Conservation (phyloP, 192 early-diverging fungal genomes). For the Coemansia interrupta region DNA sequence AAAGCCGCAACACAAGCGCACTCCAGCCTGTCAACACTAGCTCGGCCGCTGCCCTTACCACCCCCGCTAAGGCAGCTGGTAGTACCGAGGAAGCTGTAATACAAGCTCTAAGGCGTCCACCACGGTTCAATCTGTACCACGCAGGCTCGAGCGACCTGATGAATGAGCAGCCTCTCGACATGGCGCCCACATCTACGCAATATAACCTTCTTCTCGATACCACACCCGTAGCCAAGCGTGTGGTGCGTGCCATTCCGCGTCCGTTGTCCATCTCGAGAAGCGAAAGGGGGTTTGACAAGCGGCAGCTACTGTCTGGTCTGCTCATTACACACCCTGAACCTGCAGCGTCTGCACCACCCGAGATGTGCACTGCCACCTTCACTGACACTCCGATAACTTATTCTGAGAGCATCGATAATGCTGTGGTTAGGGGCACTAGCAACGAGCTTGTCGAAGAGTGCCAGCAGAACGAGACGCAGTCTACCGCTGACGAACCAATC, state of each 20-base stretch:
- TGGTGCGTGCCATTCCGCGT: conserved; percentile 18
- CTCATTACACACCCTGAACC: neutral
- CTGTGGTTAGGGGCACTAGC: neutral
- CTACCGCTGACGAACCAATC: neutral
- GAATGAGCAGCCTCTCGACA: conserved; percentile 7
- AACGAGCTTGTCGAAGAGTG: neutral
- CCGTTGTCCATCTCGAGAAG: conserved; percentile 28
- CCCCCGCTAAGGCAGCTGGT: neutral
- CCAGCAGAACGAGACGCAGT: neutral
- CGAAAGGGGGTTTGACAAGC: conserved; percentile 35
- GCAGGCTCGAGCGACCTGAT: conserved; percentile 18
- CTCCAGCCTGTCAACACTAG: neutral
- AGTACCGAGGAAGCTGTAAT: neutral
- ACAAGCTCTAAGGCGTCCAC: neutral
- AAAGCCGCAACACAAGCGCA: conserved; percentile 15
- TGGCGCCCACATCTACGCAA: neutral
- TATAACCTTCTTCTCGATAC: conserved; percentile 7
- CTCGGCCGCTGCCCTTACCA: neutral
- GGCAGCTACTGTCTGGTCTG: conserved; percentile 37
- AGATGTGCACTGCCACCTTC: neutral
- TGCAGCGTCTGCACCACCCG: too few species aligned
- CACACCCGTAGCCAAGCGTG: conserved; percentile 30
- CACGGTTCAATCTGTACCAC: neutral
- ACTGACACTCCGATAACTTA: neutral
- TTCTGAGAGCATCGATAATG: neutral